Evolutionary conservation across 1,284 basidiomycete genomes (phyloP).

Genomic region (Sanguinoderma infundibulare): DNA sequence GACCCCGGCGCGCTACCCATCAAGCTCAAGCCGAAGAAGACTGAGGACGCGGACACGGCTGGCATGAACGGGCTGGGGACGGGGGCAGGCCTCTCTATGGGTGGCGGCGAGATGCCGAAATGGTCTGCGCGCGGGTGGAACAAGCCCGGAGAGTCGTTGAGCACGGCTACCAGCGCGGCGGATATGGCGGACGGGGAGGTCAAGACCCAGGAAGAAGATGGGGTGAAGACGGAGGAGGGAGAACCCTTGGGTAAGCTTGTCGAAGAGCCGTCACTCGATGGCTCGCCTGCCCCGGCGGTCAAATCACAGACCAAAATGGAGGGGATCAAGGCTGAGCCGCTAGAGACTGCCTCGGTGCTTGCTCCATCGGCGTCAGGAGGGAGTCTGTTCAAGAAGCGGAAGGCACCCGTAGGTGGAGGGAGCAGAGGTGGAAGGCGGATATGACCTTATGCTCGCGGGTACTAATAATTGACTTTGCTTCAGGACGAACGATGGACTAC

Average conservation of each 20-base stretch:
- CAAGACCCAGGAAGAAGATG: slow-evolving; percentile 14
- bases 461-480: background rate
- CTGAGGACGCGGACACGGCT: slow-evolving; percentile 38
- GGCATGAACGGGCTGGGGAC: background rate
- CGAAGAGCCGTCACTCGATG: background rate
- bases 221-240: slow-evolving; percentile 11
- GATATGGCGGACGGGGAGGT: slow-evolving; percentile 11
- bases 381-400: slow-evolving; percentile 50
- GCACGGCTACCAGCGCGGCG: too few relatives aligned
- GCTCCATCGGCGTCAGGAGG: slow-evolving; percentile 32
- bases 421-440: slow-evolving; percentile 36
- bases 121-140: slow-evolving; percentile 47
- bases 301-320: slow-evolving; percentile 24
- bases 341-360: slow-evolving; percentile 18
- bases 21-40: slow-evolving; percentile 61
- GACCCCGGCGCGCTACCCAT: slow-evolving; percentile 71
- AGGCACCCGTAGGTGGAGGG: slow-evolving; percentile 37
- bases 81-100: slow-evolving; percentile 4
- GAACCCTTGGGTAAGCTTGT: background rate
- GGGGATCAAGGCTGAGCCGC: slow-evolving; percentile 22
- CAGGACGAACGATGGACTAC: background rate
- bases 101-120: slow-evolving; percentile 32
- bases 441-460: slow-evolving; percentile 7
- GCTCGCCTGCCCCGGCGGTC: slow-evolving; percentile 8
- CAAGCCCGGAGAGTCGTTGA: slow-evolving; percentile 33